Conservation (phyloP, 345 rosid species). For the Erodium maritimum region DNA sequence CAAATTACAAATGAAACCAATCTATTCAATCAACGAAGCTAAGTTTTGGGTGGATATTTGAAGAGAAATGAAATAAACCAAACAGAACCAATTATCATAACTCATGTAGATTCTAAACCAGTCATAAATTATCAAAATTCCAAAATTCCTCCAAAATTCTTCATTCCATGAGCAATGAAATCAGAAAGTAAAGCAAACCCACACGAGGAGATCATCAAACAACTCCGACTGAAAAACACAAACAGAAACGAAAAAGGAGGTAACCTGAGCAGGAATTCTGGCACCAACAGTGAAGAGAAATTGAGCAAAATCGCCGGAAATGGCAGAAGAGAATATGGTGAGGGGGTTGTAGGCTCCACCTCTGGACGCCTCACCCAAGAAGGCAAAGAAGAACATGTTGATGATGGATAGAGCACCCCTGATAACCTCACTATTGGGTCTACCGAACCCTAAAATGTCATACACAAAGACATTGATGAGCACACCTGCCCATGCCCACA, state of each 20-base stretch:
- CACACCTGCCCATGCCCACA: conserved; percentile 21
- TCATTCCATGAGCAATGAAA: neutral
- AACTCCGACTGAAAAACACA: neutral
- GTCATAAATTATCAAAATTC: too few relatives aligned
- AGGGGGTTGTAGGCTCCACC: conserved; percentile 23
- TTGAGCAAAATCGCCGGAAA: conserved; percentile 19
- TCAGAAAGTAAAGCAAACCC: neutral
- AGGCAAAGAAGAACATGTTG: conserved; percentile 18
- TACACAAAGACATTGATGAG: conserved; percentile 11
- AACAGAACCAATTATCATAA: too few relatives aligned
- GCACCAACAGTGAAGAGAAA: conserved; percentile 23
- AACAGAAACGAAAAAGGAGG: neutral
- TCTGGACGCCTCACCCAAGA: conserved; percentile 8
- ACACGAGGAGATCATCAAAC: neutral
- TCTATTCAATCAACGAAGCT: too few relatives aligned
- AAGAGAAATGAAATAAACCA: too few relatives aligned
- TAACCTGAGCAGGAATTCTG: conserved; percentile 21
- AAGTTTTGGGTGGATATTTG: too few relatives aligned
- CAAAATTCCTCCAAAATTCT: neutral
- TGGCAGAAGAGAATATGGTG: conserved; percentile 10
- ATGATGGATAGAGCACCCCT: conserved; percentile 3
- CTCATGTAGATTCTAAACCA: too few relatives aligned
- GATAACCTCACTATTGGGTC: conserved; percentile 5
- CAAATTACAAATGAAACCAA: too few relatives aligned
- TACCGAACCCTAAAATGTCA: conserved; percentile 8